Evolutionary conservation across 2,329 filamentous ascomycete genomes (phyloP).

Genomic region (Paramyrothecium roridum): DNA sequence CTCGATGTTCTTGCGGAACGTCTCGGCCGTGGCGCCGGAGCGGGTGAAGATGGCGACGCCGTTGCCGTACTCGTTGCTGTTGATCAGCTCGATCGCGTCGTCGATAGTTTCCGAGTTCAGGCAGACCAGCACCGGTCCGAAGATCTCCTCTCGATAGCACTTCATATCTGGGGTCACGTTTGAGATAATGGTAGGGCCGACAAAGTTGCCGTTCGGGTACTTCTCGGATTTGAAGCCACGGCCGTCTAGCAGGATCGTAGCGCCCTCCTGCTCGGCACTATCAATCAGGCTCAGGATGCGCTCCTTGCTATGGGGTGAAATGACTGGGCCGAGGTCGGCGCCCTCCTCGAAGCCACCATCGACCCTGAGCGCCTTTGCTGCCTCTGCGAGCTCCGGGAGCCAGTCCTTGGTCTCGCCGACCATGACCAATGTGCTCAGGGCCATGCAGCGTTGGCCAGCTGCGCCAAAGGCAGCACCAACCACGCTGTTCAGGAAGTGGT

Average conservation of each 20-base stretch:
- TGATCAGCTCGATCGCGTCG: conserved; percentile 78
- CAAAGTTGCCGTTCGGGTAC: conserved; percentile 83
- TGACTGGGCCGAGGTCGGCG: conserved; percentile 78
- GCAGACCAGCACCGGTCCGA: conserved; percentile 80
- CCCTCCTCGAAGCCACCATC: conserved; percentile 80
- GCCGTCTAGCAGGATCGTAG: conserved; percentile 78
- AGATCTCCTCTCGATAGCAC: conserved; percentile 84
- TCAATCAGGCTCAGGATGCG: conserved; percentile 75
- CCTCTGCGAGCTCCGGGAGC: conserved; percentile 74
- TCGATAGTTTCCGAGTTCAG: conserved; percentile 75
- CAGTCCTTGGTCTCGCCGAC: conserved; percentile 83
- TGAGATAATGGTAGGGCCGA: conserved; percentile 79
- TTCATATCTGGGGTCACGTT: conserved; percentile 78
- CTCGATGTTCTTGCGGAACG: conserved; percentile 78
- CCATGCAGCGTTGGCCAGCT: conserved; percentile 85
- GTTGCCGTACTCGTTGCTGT: conserved; percentile 84
- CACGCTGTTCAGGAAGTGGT: conserved; percentile 82
- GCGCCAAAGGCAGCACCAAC: conserved; percentile 82
- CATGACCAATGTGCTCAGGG: conserved; percentile 77
- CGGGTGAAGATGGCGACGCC: conserved; percentile 82
- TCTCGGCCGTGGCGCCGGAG: conserved; percentile 71
- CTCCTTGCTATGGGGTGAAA: conserved; percentile 74
- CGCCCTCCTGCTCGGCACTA: conserved; percentile 76
- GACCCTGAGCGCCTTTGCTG: conserved; percentile 68
- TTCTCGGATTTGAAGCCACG: conserved; percentile 71